These are phyloP conservation scores for Lecanicillium sp. DNA, from an alignment of 2,329 filamentous ascomycete species.

Conservation along the genomic window DNA sequence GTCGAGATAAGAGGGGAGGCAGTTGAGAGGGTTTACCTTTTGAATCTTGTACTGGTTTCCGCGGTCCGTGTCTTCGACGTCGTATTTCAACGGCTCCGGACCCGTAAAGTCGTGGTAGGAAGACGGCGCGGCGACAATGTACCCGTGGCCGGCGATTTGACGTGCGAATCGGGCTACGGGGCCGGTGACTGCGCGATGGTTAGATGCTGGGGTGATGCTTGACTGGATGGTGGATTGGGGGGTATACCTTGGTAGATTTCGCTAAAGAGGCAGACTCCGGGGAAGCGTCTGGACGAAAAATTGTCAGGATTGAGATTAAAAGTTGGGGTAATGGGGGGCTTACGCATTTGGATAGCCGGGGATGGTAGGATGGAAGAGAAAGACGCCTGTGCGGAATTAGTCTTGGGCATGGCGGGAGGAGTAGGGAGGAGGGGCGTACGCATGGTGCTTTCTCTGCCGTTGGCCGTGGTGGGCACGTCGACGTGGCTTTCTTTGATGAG, in stretches of 20 bases:
- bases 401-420: not conserved
- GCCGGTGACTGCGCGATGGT: slow-evolving; percentile 60
- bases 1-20: not conserved
- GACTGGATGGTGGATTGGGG: not conserved
- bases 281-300: slow-evolving; percentile 53
- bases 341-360: slow-evolving; percentile 81
- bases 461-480: slow-evolving; percentile 42
- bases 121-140: slow-evolving; percentile 84
- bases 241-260: slow-evolving; percentile 86
- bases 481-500: slow-evolving; percentile 45
- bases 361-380: slow-evolving; percentile 79
- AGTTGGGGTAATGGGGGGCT: slow-evolving; percentile 14
- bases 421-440: slow-evolving; percentile 25
- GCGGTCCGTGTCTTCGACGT: slow-evolving; percentile 77
- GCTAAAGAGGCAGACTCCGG: slow-evolving; percentile 80
- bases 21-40: slow-evolving; percentile 46
- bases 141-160: slow-evolving; percentile 87
- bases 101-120: slow-evolving; percentile 92
- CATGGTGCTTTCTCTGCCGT: slow-evolving; percentile 48
- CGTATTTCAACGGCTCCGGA: slow-evolving; percentile 76
- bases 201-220: slow-evolving; percentile 4
- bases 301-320: slow-evolving; percentile 5
- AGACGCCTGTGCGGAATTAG: slow-evolving; percentile 56
- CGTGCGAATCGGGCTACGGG: slow-evolving; percentile 84
- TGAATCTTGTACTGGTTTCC: slow-evolving; percentile 82